These are phyloP conservation scores for Pisolithus thermaeus DNA, from an alignment of 1,284 basidiomycete genomes.

Conservation along the genomic window DNA sequence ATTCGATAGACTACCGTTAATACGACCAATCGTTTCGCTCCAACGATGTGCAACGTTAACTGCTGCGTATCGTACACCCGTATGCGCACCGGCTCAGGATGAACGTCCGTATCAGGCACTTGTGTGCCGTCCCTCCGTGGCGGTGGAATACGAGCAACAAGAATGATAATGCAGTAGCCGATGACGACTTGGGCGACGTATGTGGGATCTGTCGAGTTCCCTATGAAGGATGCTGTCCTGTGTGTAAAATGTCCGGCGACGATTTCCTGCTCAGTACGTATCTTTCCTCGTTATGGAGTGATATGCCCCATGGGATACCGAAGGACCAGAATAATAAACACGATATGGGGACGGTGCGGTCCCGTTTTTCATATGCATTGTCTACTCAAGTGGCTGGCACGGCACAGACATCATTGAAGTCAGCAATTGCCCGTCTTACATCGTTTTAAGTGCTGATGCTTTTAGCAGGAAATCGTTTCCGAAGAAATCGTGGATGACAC, in stretches of 20 bases:
- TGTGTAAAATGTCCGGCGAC: constrained; percentile 91
- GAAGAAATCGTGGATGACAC: constrained; percentile 91
- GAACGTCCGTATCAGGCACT: constrained; percentile 77
- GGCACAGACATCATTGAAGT: constrained; percentile 64
- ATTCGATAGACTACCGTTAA: too few species aligned
- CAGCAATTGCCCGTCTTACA: background rate
- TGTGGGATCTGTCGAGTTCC: constrained; percentile 93
- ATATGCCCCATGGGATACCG: background rate
- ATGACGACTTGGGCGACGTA: constrained; percentile 80
- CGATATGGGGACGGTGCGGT: constrained; percentile 94
- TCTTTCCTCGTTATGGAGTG: background rate
- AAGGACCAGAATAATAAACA: background rate
- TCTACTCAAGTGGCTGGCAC: constrained; percentile 83
- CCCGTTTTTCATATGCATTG: constrained; percentile 97
- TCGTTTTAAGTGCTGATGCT: background rate
- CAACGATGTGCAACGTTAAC: background rate
- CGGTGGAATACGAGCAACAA: constrained; percentile 72
- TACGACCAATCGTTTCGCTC: background rate
- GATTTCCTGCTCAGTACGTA: constrained; percentile 84
- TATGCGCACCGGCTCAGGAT: constrained; percentile 32
- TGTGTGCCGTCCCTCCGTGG: constrained; percentile 85
- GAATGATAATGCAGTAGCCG: constrained; percentile 41
- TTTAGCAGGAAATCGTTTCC: constrained; percentile 69
- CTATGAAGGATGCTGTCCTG: constrained; percentile 89
- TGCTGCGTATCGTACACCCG: background rate